Evolutionary conservation across 768 basidiomycete genomes (phyloP), one percentile per base, ranked within the genome.

Genomic region (Paxillus ammoniavirescens): DNA sequence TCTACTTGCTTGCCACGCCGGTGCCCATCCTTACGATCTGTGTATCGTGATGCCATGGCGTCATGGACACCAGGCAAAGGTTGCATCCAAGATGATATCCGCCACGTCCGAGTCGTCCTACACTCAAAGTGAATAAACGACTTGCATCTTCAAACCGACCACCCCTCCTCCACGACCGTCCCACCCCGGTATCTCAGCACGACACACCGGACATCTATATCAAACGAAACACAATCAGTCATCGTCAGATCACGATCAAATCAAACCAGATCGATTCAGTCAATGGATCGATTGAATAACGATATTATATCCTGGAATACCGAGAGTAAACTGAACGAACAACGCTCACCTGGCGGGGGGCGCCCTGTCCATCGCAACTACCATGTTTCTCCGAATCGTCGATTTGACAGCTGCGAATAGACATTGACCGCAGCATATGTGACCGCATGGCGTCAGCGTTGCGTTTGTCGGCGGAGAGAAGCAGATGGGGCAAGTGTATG

Each of bases 401-500:
- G 84, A 79, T 60, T 83, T 84, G 40, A 91, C 79, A 0, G 89
- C 84, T 2, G 80, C 82, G 56, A 89, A 91, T 5, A 91, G 77
- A 68, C 90, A 92, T 5, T 78, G 72, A 1, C 88, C 89, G 58
- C 90, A 91, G 56, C 84, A 83, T 37, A 92, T 77, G 58, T 92
- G 90, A 0, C 90, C 90, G 58, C 90, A 92, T 0, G 87, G 87
- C 0, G 89, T 91, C 43, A 92, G 65, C 1, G 88, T 87, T 5
- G 90, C 86, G 55, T 88, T 83, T 1, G 82, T 82, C 1, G 89
- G 89, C 0, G 86, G 79, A 38, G 76, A 83, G 74, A 90, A 89
- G 64, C 90, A 91, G 55, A 91, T 86, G 9, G 90, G 90, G 62
- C 90, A 91, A 0, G 79, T 81, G 65, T 89, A 91, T n/a, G 76